Base-by-base conservation (phyloP, 495 filamentous ascomycete species). In the Lasiosphaeria ovina region DNA sequence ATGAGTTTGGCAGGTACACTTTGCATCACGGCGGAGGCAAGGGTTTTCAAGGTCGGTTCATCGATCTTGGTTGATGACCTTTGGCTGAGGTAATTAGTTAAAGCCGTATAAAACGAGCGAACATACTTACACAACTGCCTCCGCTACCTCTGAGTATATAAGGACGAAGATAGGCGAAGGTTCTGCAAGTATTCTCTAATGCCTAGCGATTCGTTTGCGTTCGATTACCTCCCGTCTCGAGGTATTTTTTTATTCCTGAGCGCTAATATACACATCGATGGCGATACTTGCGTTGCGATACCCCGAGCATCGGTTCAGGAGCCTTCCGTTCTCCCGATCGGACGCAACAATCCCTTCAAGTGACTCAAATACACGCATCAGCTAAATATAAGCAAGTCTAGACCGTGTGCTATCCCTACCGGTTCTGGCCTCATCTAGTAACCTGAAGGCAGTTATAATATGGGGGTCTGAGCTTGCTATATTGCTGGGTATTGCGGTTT, bases 141-240 rank as follows among this genome's bases (percentile, higher is more conserved):
- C 51, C 12, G 50, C 58, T 60, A n/a, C 51, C 33, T 60, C 58
- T 54, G 42, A 54, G 51, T 60, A 60, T 36, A 60, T 48, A 54
- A 60, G 12, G 32, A 60, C 24, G 34, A 60, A 60, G 38, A 60
- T 45, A 36, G 51, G 58, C 17, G 40, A 60, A 31, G 24, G 58
- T 35, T 40, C 40, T 60, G 38, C 58, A 54, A 54, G 40, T 54
- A 24, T 60, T 40, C 36, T 60, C 51, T 31, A 60, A 33, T 32
- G 33, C 31, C 50, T 35, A 8, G 51, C 58, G 32, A 49, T 35
- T 54, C 33, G 51, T 80, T 76, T 66, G 55, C 74, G 24, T 79
- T 57, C 14, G 33, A 35, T 57, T n/a, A 57, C 32, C 45, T 57
- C 45, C 24, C 33, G 6, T 49, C 32, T 49, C 17, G 44, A 50